phyloP scores from a whole-genome alignment of 805 yeast species.

The Sugiyamaella boreocaroliniensis region DNA sequence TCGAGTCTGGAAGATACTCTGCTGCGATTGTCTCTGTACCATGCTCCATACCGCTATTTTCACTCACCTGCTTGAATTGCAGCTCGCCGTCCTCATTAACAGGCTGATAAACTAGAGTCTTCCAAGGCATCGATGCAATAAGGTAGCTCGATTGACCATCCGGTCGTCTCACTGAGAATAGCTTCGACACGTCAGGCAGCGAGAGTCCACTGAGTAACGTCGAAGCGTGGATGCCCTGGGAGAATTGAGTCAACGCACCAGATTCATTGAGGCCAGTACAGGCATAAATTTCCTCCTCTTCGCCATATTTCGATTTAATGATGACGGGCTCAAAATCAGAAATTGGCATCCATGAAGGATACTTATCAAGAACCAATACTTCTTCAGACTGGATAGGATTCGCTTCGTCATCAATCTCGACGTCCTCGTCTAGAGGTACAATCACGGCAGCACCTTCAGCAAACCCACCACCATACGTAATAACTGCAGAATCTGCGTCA shows the following conservation, averaged over 20 bases:
- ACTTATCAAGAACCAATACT: conserved; percentile 28
- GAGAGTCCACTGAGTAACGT: conserved; percentile 11
- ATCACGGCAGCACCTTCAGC: conserved; percentile 36
- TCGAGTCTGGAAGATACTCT: not conserved
- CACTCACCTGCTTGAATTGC: conserved; percentile 4
- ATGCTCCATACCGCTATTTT: conserved; percentile 8
- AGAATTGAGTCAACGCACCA: conserved; percentile 14
- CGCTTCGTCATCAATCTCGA: conserved; percentile 4
- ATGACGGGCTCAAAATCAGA: conserved; percentile 30
- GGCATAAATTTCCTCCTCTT: conserved; percentile 6
- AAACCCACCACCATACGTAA: conserved; percentile 37
- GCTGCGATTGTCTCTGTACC: conserved; percentile 6
- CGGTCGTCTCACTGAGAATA: conserved; percentile 5
- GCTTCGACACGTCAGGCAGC: conserved; percentile 6
- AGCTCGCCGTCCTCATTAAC: conserved; percentile 7
- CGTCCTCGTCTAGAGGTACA: conserved; percentile 24
- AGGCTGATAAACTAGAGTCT: not conserved
- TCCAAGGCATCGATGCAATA: conserved; percentile 10
- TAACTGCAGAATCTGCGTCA: conserved; percentile 11
- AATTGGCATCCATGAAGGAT: conserved; percentile 40
- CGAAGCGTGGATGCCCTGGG: conserved; percentile 11
- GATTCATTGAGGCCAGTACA: conserved; percentile 12
- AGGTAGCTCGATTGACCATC: conserved; percentile 3
- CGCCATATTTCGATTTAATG: not conserved
- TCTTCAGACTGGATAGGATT: conserved; percentile 16